A percentile compares a stretch with the other conserved stretches of the same genome.
phyloP scores from a whole-genome alignment of 2,329 filamentous ascomycete genomes.

The Diatrype stigma region DNA sequence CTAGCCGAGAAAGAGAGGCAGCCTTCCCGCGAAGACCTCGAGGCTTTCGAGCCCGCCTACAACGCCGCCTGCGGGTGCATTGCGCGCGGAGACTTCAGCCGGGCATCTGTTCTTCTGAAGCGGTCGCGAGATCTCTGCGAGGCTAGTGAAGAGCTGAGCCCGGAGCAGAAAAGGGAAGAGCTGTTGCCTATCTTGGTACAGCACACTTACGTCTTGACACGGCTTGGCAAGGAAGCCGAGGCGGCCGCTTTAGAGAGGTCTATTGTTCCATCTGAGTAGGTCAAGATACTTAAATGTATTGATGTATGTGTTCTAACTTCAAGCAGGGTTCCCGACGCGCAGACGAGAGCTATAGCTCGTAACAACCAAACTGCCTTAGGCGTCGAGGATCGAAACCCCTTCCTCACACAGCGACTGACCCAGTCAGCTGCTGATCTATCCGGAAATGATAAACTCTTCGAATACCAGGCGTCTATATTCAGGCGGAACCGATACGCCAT shows the following conservation, averaged over 20 bases:
- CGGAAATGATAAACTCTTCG: slow-evolving; percentile 63
- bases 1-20: slow-evolving; percentile 51
- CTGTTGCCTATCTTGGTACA: slow-evolving; percentile 72
- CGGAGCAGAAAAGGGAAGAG: slow-evolving; percentile 72
- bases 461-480: slow-evolving; percentile 62
- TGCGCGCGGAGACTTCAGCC: slow-evolving; percentile 61
- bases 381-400: slow-evolving; percentile 55
- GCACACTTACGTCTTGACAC: slow-evolving; percentile 67
- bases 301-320: slow-evolving; percentile 5
- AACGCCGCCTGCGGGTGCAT: slow-evolving; percentile 74
- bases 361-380: slow-evolving; percentile 55
- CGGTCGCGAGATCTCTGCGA: slow-evolving; percentile 68
- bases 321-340: slow-evolving; percentile 59
- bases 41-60: slow-evolving; percentile 78
- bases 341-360: slow-evolving; percentile 61
- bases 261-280: slow-evolving; percentile 60
- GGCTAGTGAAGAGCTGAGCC: slow-evolving; percentile 65
- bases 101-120: slow-evolving; percentile 64
- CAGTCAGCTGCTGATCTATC: slow-evolving; percentile 49
- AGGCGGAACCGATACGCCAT: slow-evolving; percentile 61
- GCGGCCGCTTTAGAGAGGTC: slow-evolving; percentile 59
- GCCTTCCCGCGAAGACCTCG: slow-evolving; percentile 56
- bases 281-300: slow-evolving; percentile 4
- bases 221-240: slow-evolving; percentile 61
- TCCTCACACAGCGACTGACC: slow-evolving; percentile 59